Conservation (phyloP, 2,329 filamentous ascomycete species). For the Trichoderma sp. region DNA sequence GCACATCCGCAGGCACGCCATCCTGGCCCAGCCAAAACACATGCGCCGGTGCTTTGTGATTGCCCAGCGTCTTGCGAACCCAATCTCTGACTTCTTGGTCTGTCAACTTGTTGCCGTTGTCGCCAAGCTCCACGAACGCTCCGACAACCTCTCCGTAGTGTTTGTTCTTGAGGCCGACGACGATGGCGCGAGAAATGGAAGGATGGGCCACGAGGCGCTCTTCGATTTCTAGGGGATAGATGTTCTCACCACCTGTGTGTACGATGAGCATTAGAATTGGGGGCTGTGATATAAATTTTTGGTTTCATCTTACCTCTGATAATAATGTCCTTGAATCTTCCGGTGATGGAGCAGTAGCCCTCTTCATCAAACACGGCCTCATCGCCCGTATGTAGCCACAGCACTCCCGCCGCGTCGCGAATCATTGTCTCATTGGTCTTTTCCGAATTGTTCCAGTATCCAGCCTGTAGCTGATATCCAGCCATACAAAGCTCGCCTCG, state of each 20-base stretch:
- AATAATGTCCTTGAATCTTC: slow-evolving; percentile 77
- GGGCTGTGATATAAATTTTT: not conserved
- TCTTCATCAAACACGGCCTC: slow-evolving; percentile 65
- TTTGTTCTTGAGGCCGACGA: slow-evolving; percentile 67
- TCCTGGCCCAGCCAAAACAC: slow-evolving; percentile 73
- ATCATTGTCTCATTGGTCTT: slow-evolving; percentile 66
- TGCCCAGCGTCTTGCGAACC: slow-evolving; percentile 60
- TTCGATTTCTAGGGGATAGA: slow-evolving; percentile 73
- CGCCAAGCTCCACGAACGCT: slow-evolving; percentile 54
- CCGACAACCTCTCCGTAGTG: slow-evolving; percentile 73
- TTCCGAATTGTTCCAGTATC: slow-evolving; percentile 67
- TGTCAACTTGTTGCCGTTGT: slow-evolving; percentile 40
- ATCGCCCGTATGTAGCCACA: slow-evolving; percentile 69
- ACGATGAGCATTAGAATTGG: not conserved
- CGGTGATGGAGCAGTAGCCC: slow-evolving; percentile 71
- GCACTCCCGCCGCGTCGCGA: slow-evolving; percentile 49
- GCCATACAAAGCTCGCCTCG: slow-evolving; percentile 74
- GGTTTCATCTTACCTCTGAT: slow-evolving; percentile 54
- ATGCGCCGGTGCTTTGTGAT: slow-evolving; percentile 68
- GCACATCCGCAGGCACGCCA: slow-evolving; percentile 54
- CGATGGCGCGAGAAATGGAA: slow-evolving; percentile 61
- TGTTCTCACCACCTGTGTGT: slow-evolving; percentile 63
- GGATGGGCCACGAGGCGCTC: slow-evolving; percentile 67
- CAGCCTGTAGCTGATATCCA: slow-evolving; percentile 71
- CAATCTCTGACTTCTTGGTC: slow-evolving; percentile 60